Base-by-base conservation (phyloP, 2,329 filamentous ascomycete species). In the Epichloe uncinata region DNA sequence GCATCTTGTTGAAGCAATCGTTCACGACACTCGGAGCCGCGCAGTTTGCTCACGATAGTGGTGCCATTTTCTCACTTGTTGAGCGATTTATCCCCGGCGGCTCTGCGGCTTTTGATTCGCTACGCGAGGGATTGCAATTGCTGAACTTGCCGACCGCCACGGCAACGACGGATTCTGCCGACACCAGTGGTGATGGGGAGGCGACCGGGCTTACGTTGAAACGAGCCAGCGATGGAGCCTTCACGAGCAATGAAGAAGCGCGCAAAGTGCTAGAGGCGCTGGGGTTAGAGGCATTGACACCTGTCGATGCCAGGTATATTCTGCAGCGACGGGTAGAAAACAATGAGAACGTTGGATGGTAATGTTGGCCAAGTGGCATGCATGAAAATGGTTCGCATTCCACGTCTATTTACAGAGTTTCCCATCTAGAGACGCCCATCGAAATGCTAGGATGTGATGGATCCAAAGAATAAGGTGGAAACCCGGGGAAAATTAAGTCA, bases 11-110 rank as follows among this genome's bases (percentile, higher is more conserved):
- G 62, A 75, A 78, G 34, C 81, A 90, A 61, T 80, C 75, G 9
- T 98, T 98, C 67, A 95, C 90, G 0, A 81, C 83, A 0, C 75
- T 83, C 0, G 93, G 93, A 13, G 88, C 89, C 1, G 75, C 79
- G 4, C 91, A 97, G 62, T 79, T 97, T 49, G 68, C 73, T 38
- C 78, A 82, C 36, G 93, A 98, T 63, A 66, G 95, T 18, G 72
- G 73, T n/a, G 86, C 87, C 51, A 72, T 97, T 16, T 78, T 78
- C 56, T 71, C 75, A 0, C 73, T 87, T 0, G 71, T 95, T 13
- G 85, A 94, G 57, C 73, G 74, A 9, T 77, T 79, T 54, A 75
- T 87, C 15, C 79, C 61, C 55, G 76, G 62, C 60, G 79, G 64
- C 61, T 79, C 62, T 1, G 70, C 72, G 2, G 67, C 73, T 8